Base-by-base conservation (phyloP, 768 basidiomycete genomes). In the Rhodotorula kratochvilovae region DNA sequence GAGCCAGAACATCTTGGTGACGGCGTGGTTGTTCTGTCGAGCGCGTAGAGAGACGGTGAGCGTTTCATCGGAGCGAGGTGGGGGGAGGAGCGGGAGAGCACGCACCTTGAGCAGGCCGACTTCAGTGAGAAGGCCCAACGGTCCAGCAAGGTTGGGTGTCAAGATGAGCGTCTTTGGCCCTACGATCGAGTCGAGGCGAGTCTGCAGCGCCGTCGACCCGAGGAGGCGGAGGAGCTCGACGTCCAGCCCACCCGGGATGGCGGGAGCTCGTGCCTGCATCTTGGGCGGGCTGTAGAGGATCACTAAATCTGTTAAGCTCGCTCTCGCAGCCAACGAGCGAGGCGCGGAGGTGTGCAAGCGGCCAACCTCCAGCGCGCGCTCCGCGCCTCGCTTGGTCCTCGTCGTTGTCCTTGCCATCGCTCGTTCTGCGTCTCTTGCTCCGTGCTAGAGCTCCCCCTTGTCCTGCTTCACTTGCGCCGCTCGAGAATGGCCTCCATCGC, bases 1-100 rank as follows among this genome's bases (percentile, higher is more conserved):
- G 33, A 99, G 86, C 95, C 96, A 99, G 82, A 94, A 96, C 91
- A 99, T 95, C 84, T 96, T 96, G 83, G 97, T 94, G 6, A 99
- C 92, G 11, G 92, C 94, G 87, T 98, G 94, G 79, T 98, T 98
- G 76, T 60, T 60, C 61, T 63, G 63, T 21, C 39, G 60, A 45
- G 50, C 42, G 23, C 1, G n/a, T 39, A 7, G 6, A 7, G 16
- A 7, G 43, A 4, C 16, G 16, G 31, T 51, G n/a, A 45, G 55
- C 31, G 46, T 17, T 33, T 2, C 27, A n/a, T 53, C 51, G 51
- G 51, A 17, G n/a, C n/a, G 46, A 66, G 64, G 43, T 55, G 43
- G 54, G 53, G 33, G 55, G 1, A 8, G 5, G 19, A n/a, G 13
- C 51, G 12, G 36, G 33, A 31, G n/a, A 25, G 3, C 33, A 66